Conservation (phyloP, 2,329 filamentous ascomycete species). For the Aspergillus sp. region DNA sequence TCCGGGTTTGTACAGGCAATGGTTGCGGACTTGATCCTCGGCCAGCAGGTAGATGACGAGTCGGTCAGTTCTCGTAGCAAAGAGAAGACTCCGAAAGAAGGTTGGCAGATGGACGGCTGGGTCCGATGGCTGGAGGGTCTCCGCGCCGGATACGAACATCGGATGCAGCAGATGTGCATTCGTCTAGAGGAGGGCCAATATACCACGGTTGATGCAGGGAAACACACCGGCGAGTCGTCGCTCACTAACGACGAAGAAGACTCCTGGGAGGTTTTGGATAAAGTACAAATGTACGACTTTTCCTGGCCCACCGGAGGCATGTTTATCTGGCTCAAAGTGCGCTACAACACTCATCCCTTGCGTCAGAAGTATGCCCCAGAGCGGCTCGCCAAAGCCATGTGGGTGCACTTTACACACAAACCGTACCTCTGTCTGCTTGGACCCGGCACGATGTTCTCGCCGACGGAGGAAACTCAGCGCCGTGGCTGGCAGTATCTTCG, state of each 20-base stretch:
- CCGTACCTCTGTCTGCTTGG: constrained; percentile 72
- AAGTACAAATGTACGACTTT: constrained; percentile 75
- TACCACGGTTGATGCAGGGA: constrained; percentile 66
- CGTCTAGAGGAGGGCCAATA: constrained; percentile 71
- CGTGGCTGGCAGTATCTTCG: constrained; percentile 74
- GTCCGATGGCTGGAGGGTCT: constrained; percentile 88
- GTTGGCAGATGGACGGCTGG: constrained; percentile 86
- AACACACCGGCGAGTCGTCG: constrained; percentile 35
- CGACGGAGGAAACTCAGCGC: constrained; percentile 63
- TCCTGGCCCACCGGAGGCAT: constrained; percentile 83
- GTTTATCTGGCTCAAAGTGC: constrained; percentile 83
- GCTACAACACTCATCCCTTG: constrained; percentile 75
- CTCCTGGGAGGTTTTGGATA: constrained; percentile 77
- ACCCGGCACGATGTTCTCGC: constrained; percentile 75
- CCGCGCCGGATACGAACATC: constrained; percentile 78
- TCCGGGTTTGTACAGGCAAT: constrained; percentile 88
- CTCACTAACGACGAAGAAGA: constrained; percentile 46
- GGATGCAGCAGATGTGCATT: constrained; percentile 79
- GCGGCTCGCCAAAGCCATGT: constrained; percentile 67
- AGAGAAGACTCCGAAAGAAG: constrained; percentile 56
- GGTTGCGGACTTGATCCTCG: constrained; percentile 66
- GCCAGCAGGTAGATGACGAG: constrained; percentile 63
- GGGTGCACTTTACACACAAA: constrained; percentile 71
- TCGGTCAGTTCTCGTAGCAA: constrained; percentile 41
- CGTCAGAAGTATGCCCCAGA: constrained; percentile 58